Conservation (phyloP, 768 basidiomycete species). For the Boletus pseudopeckii region DNA sequence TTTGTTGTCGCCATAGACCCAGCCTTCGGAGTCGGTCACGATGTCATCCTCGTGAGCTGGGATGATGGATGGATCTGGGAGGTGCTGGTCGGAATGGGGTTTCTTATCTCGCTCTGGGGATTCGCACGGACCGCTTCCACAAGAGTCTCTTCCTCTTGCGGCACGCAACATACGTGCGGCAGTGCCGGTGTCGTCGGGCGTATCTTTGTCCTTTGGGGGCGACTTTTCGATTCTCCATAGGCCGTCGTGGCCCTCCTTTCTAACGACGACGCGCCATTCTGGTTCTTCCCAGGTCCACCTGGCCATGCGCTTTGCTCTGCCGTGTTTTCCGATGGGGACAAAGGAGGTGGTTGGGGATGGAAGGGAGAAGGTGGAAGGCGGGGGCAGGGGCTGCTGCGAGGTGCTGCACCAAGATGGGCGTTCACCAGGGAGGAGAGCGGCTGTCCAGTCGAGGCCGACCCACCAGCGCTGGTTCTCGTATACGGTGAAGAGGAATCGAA, state of each 20-base stretch:
- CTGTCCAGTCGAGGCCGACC: slow-evolving; percentile 96
- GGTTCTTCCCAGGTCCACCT: slow-evolving; percentile 88
- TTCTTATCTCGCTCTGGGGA: slow-evolving; percentile 24
- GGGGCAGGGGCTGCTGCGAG: slow-evolving; percentile 55
- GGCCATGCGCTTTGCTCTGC: slow-evolving; percentile 66
- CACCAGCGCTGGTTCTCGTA: slow-evolving; percentile 98
- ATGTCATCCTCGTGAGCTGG: slow-evolving; percentile 46
- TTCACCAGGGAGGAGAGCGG: slow-evolving; percentile 84
- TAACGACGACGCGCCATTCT: slow-evolving; percentile 81
- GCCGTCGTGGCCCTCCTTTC: slow-evolving; percentile 47
- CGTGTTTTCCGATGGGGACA: slow-evolving; percentile 46
- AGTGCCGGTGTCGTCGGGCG: slow-evolving; percentile 42
- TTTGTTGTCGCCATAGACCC: slow-evolving; percentile 94
- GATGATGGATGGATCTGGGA: slow-evolving; percentile 29
- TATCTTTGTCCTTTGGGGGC: slow-evolving; percentile 44
- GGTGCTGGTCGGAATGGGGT: slow-evolving; percentile 20
- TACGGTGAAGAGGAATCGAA: slow-evolving; percentile 84
- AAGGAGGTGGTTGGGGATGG: slow-evolving; percentile 60
- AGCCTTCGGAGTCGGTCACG: slow-evolving; percentile 80
- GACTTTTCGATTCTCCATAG: slow-evolving; percentile 57
- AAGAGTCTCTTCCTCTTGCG: slow-evolving; percentile 43
- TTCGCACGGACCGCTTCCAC: slow-evolving; percentile 13
- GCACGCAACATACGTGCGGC: slow-evolving; percentile 50
- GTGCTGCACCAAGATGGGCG: slow-evolving; percentile 83
- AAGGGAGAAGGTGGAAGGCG: slow-evolving; percentile 66